phyloP scores from a whole-genome alignment of 1,139 yeast species.

The Pichia cactophila region DNA sequence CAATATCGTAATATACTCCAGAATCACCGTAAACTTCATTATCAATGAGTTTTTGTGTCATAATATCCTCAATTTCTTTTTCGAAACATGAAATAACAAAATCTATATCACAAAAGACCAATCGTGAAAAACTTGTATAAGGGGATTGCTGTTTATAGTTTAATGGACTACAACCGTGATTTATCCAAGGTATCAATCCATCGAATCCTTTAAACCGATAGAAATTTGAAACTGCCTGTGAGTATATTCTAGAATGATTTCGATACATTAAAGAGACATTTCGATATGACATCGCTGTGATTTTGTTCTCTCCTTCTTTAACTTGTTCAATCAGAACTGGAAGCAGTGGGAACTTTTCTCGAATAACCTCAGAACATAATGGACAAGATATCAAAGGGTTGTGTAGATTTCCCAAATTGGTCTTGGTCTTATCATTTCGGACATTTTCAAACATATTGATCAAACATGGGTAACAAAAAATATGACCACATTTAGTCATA shows the following conservation, averaged over 20 bases:
- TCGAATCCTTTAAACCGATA: conserved; percentile 15
- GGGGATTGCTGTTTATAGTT: conserved; percentile 21
- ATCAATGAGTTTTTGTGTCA: conserved; percentile 47
- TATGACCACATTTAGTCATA: conserved; percentile 93
- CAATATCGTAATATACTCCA: conserved; percentile 48
- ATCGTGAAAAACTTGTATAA: conserved; percentile 43
- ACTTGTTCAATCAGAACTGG: conserved; percentile 56
- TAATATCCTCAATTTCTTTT: conserved; percentile 46
- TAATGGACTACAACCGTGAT: conserved; percentile 17
- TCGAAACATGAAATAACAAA: conserved; percentile 49
- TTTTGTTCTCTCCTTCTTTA: conserved; percentile 57
- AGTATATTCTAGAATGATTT: conserved; percentile 49
- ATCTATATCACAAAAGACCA: conserved; percentile 54
- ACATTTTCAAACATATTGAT: conserved; percentile 57
- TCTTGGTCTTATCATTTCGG: conserved; percentile 13
- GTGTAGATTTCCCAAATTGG: conserved; percentile 10
- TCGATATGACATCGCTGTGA: conserved; percentile 42
- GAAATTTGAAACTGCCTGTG: conserved; percentile 46
- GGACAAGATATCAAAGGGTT: conserved; percentile 48
- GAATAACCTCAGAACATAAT: conserved; percentile 63
- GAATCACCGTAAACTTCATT: conserved; percentile 51
- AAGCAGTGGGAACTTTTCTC: conserved; percentile 45
- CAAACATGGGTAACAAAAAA: conserved; percentile 78
- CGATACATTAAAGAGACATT: conserved; percentile 67
- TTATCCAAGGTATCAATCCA: conserved; percentile 39